Conservation (phyloP, 768 basidiomycete genomes). For the Phaeotremella fagi region DNA sequence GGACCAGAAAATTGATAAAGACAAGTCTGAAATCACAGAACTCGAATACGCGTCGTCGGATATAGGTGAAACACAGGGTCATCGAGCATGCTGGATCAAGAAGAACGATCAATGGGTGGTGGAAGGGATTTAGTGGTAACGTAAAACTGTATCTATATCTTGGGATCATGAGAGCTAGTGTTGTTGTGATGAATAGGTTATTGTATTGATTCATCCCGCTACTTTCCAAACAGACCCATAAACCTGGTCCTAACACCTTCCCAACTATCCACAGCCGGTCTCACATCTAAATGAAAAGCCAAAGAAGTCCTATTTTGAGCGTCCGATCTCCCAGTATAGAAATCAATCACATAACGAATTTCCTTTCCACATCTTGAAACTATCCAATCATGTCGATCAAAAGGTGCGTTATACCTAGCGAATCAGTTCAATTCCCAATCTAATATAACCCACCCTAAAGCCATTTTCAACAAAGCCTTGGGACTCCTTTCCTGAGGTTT, state of each 20-base stretch:
- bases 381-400: conserved; percentile 96
- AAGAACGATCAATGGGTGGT: neutral
- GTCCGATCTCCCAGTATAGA: conserved; percentile 72
- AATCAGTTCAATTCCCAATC: neutral
- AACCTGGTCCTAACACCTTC: conserved; percentile 83
- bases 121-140: neutral
- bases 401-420: conserved; percentile 80
- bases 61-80: neutral
- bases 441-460: conserved; percentile 67
- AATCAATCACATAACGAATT: conserved; percentile 94
- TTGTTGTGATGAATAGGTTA: too few species aligned
- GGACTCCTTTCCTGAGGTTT: conserved; percentile 72
- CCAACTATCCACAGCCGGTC: conserved; percentile 91
- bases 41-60: neutral
- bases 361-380: conserved; percentile 86
- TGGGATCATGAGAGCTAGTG: too few species aligned
- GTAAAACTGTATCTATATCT: neutral
- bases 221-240: conserved; percentile 52
- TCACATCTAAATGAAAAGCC: conserved; percentile 88
- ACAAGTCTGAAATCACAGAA: neutral
- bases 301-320: conserved; percentile 53
- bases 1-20: neutral
- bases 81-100: conserved; percentile 1
- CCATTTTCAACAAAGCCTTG: conserved; percentile 71
- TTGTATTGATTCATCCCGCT: too few species aligned